A percentile compares a stretch with the other conserved stretches of the same genome.
These are phyloP conservation scores for Atalantia buxifolia DNA, from an alignment of 345 rosid species.

Conservation along the genomic window DNA sequence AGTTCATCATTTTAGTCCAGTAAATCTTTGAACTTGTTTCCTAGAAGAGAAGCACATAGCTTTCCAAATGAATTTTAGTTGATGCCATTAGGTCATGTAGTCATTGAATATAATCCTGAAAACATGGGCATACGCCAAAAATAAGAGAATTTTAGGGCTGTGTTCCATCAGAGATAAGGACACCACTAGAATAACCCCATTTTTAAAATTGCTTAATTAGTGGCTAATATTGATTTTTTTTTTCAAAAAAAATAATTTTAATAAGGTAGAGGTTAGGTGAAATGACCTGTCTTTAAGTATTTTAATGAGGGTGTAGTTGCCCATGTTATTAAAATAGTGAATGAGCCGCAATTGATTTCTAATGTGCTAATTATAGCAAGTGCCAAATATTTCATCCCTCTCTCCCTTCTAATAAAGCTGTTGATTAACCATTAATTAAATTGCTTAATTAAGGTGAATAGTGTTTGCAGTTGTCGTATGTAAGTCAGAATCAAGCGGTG, in stretches of 20 bases:
- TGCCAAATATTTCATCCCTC: neutral
- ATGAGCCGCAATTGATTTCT: neutral
- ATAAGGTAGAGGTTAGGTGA: constrained; percentile 17
- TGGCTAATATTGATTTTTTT: neutral
- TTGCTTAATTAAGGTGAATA: neutral
- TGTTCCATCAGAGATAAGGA: constrained; percentile 14
- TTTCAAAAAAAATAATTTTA: neutral
- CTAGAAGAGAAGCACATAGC: neutral
- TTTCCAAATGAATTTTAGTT: neutral
- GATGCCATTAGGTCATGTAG: neutral
- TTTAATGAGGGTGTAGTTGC: neutral
- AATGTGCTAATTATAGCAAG: neutral
- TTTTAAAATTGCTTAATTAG: neutral
- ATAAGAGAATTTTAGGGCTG: constrained; percentile 5
- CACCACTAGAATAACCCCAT: constrained; percentile 9
- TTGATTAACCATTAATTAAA: neutral
- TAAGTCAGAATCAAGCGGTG: neutral
- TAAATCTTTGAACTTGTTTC: neutral
- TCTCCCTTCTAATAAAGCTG: neutral
- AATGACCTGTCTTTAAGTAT: constrained; percentile 15
- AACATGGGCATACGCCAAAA: neutral
- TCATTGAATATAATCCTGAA: constrained; percentile 1
- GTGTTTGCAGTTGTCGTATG: neutral
- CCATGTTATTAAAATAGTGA: neutral
- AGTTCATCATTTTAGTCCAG: neutral